phyloP scores from a whole-genome alignment of 2,329 filamentous ascomycete genomes.

The Microthyrium microscopicum region DNA sequence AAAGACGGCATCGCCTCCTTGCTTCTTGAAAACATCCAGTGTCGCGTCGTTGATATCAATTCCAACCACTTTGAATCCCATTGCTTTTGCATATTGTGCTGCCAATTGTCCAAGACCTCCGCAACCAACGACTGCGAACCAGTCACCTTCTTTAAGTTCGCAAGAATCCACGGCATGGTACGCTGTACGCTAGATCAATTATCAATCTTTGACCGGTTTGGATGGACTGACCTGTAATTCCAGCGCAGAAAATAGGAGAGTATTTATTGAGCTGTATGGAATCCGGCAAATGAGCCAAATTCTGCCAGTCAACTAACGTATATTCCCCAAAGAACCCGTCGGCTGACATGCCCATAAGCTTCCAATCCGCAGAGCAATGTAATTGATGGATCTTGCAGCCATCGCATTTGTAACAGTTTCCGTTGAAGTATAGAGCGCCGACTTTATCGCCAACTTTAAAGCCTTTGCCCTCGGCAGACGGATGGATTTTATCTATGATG shows the following conservation, averaged over 20 bases:
- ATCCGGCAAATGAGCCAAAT: conserved; percentile 25
- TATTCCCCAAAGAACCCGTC: conserved; percentile 34
- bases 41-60: conserved; percentile 29
- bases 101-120: conserved; percentile 31
- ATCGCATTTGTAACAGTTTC: conserved; percentile 30
- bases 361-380: conserved; percentile 22
- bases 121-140: conserved; percentile 26
- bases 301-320: conserved; percentile 28
- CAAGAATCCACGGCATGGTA: conserved; percentile 18
- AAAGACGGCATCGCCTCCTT: conserved; percentile 26
- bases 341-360: conserved; percentile 25
- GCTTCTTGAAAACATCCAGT: conserved; percentile 22
- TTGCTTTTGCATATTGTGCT: conserved; percentile 30
- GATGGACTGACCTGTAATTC: conserved; percentile 24
- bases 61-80: conserved; percentile 26
- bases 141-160: conserved; percentile 18
- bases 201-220: too few species aligned
- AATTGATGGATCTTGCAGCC: conserved; percentile 30
- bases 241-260: conserved; percentile 33
- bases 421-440: conserved; percentile 30
- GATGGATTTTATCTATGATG: conserved; percentile 22
- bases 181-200: not conserved
- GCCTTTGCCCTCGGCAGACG: conserved; percentile 20
- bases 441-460: conserved; percentile 28
- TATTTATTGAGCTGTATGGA: conserved; percentile 17